Percentiles rank a stretch among this genome's conserved stretches.
Evolutionary conservation across 1,284 basidiomycete genomes (phyloP).

Genomic region (Gymnopus androsaceus): DNA sequence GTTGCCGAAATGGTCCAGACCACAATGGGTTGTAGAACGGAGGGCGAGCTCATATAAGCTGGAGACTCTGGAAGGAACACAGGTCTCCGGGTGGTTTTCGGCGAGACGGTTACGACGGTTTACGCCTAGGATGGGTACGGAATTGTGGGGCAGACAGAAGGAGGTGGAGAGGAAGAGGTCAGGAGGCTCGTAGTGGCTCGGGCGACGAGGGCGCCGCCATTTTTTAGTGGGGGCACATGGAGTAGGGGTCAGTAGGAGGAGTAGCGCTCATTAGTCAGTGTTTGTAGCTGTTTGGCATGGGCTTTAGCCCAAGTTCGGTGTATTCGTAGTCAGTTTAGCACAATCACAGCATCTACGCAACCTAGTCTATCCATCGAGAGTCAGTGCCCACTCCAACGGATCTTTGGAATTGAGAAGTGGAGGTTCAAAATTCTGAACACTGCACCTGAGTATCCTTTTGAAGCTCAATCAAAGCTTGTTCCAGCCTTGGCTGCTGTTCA

Average conservation of each 20-base stretch:
- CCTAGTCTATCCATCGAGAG: too few species aligned
- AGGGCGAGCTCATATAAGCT: slow-evolving; percentile 23
- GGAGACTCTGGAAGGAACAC: slow-evolving; percentile 20
- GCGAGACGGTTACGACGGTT: slow-evolving; percentile 20
- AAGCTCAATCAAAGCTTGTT: neutral
- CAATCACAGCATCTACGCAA: too few species aligned
- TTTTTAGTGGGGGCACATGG: slow-evolving; percentile 17
- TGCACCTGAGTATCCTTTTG: neutral
- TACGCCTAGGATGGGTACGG: slow-evolving; percentile 17
- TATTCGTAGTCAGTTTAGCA: too few species aligned
- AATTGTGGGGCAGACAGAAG: slow-evolving; percentile 15
- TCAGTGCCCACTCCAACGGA: too few species aligned
- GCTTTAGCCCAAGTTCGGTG: too few species aligned
- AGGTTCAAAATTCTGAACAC: neutral
- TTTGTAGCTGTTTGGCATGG: too few species aligned
- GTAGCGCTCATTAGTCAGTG: too few species aligned
- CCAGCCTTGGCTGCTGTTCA: neutral
- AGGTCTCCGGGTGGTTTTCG: slow-evolving; percentile 19
- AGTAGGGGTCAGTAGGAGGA: too few species aligned
- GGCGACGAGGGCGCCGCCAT: slow-evolving; percentile 10
- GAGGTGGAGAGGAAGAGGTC: neutral
- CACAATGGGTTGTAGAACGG: slow-evolving; percentile 16
- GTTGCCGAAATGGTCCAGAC: too few species aligned
- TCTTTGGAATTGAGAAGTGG: neutral
- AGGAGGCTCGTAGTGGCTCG: neutral